Evolutionary conservation across 345 rosid genomes (phyloP), one percentile per base, ranked within the genome.

Genomic region (Lumnitzera littorea): DNA sequence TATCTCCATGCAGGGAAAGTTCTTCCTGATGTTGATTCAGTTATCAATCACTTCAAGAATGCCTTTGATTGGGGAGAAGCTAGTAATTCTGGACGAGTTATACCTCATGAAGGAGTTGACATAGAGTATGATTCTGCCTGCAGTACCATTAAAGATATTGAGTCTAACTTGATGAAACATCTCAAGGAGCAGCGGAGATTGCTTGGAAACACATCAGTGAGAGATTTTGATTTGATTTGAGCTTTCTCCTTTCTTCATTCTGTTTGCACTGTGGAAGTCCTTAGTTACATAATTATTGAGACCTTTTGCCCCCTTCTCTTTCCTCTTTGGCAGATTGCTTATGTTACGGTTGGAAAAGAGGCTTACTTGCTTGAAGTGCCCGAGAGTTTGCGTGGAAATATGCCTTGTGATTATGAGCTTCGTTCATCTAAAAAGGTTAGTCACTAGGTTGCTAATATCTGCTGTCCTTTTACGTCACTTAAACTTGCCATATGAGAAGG

Each of bases 1-100:
- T 50, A 31, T 51, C 48, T 24, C 11, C 48, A 13, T 71, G 62
- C 80, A 90, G 99, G 96, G 65, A 70, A 79, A 70, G 79, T 83
- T 78, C 83, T 84, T 66, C 96, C 91, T 5, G 72, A 78, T 56
- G 60, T 82, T 57, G 66, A 67, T 76, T 61, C 87, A 65, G 69
- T 74, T 68, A 79, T 94, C 49, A 76, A 76, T 57, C 88, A 84
- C 70, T 90, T 94, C 70, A 90, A 94, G 77, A 86, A 80, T 72
- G 97, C 89, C 50, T 94, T 94, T 65, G 91, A 94, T 72, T 94
- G 99, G 99, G 86, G 61, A 51, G 99, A 88, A 79, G 99, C 99
- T 61, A 64, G 81, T 68, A 73, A 56, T 70, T 80, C 96, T 57
- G 99, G 99, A 64, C 95, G 97, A 51, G 64, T 94, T 66, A 76